Evolutionary conservation across 305 asterid species (phyloP), one percentile per base, ranked within the genome.

Genomic region (Rubia tinctorum): DNA sequence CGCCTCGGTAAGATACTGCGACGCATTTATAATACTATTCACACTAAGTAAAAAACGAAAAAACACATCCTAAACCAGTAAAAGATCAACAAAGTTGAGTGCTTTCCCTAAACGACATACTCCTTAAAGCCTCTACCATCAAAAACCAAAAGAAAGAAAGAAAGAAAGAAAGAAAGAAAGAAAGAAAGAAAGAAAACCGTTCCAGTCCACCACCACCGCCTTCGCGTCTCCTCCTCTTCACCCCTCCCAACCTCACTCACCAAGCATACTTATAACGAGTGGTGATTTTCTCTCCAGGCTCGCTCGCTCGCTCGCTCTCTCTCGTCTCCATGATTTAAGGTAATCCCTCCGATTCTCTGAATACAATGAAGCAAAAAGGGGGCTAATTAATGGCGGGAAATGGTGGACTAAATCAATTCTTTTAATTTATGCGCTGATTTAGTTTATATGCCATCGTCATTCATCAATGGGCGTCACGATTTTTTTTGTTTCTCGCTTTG

Each of bases 341-440:
- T 69, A 69, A 69, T 37, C 17, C 18, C 7, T 13, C 14, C 12
- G 27, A 47, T 30, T 69, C 3, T 68, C 9, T 27, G 30, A 53
- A 45, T 20, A 1, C 15, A 22, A 23, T 6, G 7, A 49, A 10
- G 43, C 10, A 27, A 49, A 66, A 1, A 6, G 23, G 9, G n/a
- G 9, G 47, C 25, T 14, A 27, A 69, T 51, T 69, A 17, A 37
- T 49, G 64, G 73, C 73, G 64, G 64, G 73, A 69, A 69, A 60
- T 22, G 17, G 10, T 44, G 55, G 13, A 12, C n/a, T 44, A 12
- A 34, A 69, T 17, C 39, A 5, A 51, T 18, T 25, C 37, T 18
- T 12, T n/a, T 69, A 3, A 8, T 49, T 49, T 69, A 25, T 30
- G 27, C 14, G 17, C 27, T 15, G 8, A 45, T 68, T 69, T 69